phyloP scores from a whole-genome alignment of 1,284 basidiomycete genomes.

The Fomitopsis palustris region DNA sequence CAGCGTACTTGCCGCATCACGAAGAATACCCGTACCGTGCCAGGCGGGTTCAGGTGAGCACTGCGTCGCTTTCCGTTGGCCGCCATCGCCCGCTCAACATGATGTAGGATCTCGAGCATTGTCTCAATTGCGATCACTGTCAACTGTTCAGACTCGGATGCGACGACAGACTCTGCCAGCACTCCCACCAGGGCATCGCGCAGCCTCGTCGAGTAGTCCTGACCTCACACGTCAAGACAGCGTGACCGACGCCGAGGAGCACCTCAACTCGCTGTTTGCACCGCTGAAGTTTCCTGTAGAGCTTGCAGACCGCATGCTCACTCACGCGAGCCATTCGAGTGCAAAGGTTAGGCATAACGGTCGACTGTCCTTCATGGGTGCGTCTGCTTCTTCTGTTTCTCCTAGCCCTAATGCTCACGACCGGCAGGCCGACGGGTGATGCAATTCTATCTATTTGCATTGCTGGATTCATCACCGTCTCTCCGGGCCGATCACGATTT shows the following conservation, averaged over 20 bases:
- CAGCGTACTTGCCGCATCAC: not conserved
- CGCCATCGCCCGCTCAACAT: not conserved
- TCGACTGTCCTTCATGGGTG: conserved; percentile 65
- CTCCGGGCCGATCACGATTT: conserved; percentile 45
- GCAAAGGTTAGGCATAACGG: conserved; percentile 67
- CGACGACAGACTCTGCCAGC: not conserved
- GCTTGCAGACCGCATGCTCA: conserved; percentile 67
- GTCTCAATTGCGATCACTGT: not conserved
- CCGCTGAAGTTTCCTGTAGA: conserved; percentile 67
- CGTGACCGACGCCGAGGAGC: not conserved
- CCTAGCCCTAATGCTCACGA: conserved; percentile 1
- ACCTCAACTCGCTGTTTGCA: conserved; percentile 48
- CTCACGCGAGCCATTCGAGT: conserved; percentile 68
- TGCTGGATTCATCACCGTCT: conserved; percentile 58
- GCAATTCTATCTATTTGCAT: conserved; percentile 66
- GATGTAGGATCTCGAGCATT: not conserved
- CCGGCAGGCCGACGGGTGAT: conserved; percentile 68
- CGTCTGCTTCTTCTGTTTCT: not conserved
- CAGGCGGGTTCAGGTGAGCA: not conserved
- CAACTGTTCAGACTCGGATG: not conserved
- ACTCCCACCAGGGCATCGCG: not conserved
- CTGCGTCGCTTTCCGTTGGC: not conserved
- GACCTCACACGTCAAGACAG: not conserved
- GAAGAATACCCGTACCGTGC: not conserved
- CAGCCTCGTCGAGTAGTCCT: not conserved